Evolutionary conservation across 192 early-diverging fungal genomes (phyloP).

Genomic region (Funneliformis mosseae): DNA sequence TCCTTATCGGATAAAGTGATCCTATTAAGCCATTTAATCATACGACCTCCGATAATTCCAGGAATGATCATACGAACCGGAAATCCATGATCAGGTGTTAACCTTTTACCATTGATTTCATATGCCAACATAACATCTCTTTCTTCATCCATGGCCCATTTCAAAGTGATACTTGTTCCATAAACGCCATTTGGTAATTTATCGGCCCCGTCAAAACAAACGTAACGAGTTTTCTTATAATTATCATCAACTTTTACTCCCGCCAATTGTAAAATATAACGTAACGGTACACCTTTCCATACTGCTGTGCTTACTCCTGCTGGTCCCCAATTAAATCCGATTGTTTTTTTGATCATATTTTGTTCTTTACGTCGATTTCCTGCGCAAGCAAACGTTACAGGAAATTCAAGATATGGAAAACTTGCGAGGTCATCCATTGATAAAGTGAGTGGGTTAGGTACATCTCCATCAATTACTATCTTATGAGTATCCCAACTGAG

Average conservation of each 20-base stretch:
- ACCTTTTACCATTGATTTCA: slow-evolving; percentile 72
- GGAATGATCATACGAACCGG: slow-evolving; percentile 88
- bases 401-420: slow-evolving; percentile 49
- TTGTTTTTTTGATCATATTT: slow-evolving; percentile 62
- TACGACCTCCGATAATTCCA: slow-evolving; percentile 86
- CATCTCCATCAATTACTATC: slow-evolving; percentile 51
- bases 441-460: slow-evolving; percentile 46
- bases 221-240: slow-evolving; percentile 35
- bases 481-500: slow-evolving; percentile 45
- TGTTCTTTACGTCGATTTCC: slow-evolving; percentile 73
- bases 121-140: slow-evolving; percentile 79
- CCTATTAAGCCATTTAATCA: slow-evolving; percentile 79
- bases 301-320: slow-evolving; percentile 57
- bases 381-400: slow-evolving; percentile 64
- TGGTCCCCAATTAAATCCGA: slow-evolving; percentile 68
- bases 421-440: slow-evolving; percentile 55
- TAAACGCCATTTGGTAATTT: slow-evolving; percentile 68
- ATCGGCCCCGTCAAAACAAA: slow-evolving; percentile 64
- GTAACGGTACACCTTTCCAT: slow-evolving; percentile 63
- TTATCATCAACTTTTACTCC: slow-evolving; percentile 36
- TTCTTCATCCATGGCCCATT: slow-evolving; percentile 64
- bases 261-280: slow-evolving; percentile 48
- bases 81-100: slow-evolving; percentile 84
- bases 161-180: slow-evolving; percentile 72
- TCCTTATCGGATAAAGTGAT: slow-evolving; percentile 61